Base-by-base conservation (phyloP, 23 red algal genomes). In the Gracilariopsis chorda region DNA sequence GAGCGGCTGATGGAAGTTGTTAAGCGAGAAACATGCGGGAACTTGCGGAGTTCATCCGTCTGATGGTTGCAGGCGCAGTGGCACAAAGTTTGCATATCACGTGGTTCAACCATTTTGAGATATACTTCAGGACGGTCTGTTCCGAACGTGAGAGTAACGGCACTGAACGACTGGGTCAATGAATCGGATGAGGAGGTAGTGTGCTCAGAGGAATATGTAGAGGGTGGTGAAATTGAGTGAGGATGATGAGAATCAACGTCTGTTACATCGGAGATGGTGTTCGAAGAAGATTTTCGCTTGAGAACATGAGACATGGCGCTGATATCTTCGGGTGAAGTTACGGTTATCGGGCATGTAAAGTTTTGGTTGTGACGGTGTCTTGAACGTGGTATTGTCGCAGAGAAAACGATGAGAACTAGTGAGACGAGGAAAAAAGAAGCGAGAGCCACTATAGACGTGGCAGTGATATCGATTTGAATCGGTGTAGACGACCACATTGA, bases 121-220 rank as follows among this genome's bases (percentile, higher is more conserved):
- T 78, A 78, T 32, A 78, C 73, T 53, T 78, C 73, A 7, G 73
- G 73, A 14, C 51, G 45, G 45, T 78, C 45, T 30, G 73, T 78
- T 28, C 73, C 73, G 46, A 78, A 78, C 7, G 73, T 55, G 51
- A 78, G 35, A 55, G 45, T 51, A 23, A 78, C 73, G 13, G 23
- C 45, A 20, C 63, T 70, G 34, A 40, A 40, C 3, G 63, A 42
- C 63, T 70, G 35, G 11, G 10, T n/a, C 16, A 70, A 37, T 33
- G 63, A 16, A 2, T 3, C 2, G 7, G 24, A 37, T 1, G 63
- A 42, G 14, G 63, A 70, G 63, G 14, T 34, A 41, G 39, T 33
- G 6, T 3, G 32, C 43, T 59, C 7, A 59, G 30, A 2, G 34
- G 60, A 27, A 33, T 65, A 7, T 13, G 16, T 34, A 32, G 63